phyloP scores from a whole-genome alignment of 108 stramenopile genomes.

The Fragilaria crotonensis region DNA sequence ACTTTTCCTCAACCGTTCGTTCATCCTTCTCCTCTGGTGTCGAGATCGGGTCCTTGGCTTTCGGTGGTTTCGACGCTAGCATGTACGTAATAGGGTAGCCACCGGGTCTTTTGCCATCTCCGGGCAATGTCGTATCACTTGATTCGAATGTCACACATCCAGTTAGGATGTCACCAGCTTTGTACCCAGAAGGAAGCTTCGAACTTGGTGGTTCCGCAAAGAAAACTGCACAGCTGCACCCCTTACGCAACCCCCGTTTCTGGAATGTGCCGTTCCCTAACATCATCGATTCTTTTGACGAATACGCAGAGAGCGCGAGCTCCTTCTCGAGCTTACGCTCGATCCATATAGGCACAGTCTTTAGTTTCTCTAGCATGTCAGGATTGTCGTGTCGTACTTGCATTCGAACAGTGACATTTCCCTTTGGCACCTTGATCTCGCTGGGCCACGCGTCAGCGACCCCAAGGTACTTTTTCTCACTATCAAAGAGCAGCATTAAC shows the following conservation, averaged over 20 bases:
- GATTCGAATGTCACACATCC: slow-evolving; percentile 19
- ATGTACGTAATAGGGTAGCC: slow-evolving; percentile 28
- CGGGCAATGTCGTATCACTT: slow-evolving; percentile 18
- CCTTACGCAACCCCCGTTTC: slow-evolving; percentile 27
- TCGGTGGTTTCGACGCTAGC: slow-evolving; percentile 27
- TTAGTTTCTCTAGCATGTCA: slow-evolving; percentile 30
- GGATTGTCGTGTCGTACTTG: slow-evolving; percentile 36
- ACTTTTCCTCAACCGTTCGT: slow-evolving; percentile 29
- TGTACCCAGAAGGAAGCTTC: slow-evolving; percentile 29
- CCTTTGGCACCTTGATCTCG: slow-evolving; percentile 32
- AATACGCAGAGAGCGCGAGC: slow-evolving; percentile 26
- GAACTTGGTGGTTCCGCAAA: slow-evolving; percentile 26
- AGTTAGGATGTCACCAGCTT: slow-evolving; percentile 30
- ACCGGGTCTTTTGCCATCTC: slow-evolving; percentile 42
- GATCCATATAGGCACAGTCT: slow-evolving; percentile 33
- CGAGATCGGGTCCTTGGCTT: slow-evolving; percentile 11
- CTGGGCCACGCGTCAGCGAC: slow-evolving; percentile 42
- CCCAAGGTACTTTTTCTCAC: slow-evolving; percentile 45
- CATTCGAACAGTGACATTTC: slow-evolving; percentile 25
- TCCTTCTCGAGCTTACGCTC: slow-evolving; percentile 37
- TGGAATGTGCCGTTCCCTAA: slow-evolving; percentile 17
- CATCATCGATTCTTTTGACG: slow-evolving; percentile 22
- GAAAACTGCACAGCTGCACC: slow-evolving; percentile 18
- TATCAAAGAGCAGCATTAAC: slow-evolving; percentile 52
- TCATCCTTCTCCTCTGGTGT: slow-evolving; percentile 30